phyloP scores from a whole-genome alignment of 169 alveolate genomes.

The Toxoplasma gondii region DNA sequence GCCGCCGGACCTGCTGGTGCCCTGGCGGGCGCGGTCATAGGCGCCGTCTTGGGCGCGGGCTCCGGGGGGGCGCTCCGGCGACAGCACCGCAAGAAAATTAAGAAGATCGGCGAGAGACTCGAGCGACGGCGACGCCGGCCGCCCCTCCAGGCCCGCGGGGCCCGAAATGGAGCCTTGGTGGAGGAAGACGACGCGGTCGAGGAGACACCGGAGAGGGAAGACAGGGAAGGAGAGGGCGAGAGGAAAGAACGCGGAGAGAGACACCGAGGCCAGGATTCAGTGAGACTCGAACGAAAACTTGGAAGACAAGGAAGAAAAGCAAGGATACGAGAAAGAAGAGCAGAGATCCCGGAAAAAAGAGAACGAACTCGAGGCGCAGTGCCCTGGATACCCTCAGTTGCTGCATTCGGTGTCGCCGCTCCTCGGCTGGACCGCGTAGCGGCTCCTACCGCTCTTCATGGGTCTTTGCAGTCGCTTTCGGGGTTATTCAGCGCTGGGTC shows the following conservation, averaged over 20 bases:
- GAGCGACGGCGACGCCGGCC: constrained; percentile 32
- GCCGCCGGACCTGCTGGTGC: constrained; percentile 66
- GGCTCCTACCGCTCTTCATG: background rate
- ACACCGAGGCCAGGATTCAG: background rate
- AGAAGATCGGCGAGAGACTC: constrained; percentile 43
- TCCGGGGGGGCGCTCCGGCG: constrained; percentile 58
- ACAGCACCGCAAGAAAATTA: constrained; percentile 39
- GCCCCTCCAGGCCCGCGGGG: background rate
- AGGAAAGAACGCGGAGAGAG: constrained; percentile 1
- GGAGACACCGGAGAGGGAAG: background rate
- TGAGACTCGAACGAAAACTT: constrained; percentile 33
- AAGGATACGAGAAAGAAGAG: background rate
- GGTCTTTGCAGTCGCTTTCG: background rate
- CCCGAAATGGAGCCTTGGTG: background rate
- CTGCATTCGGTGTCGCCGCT: constrained; percentile 9
- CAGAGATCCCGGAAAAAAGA: background rate
- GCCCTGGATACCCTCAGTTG: background rate
- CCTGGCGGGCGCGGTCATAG: constrained; percentile 55
- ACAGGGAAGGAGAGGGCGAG: constrained; percentile 12
- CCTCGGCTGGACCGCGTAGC: background rate
- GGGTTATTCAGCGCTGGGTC: background rate
- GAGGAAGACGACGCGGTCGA: background rate
- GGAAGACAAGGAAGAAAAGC: background rate
- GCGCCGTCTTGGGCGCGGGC: constrained; percentile 52
- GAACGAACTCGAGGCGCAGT: background rate